Conservation (phyloP, 352 stramenopile genomes). For the Plasmopara muralis region DNA sequence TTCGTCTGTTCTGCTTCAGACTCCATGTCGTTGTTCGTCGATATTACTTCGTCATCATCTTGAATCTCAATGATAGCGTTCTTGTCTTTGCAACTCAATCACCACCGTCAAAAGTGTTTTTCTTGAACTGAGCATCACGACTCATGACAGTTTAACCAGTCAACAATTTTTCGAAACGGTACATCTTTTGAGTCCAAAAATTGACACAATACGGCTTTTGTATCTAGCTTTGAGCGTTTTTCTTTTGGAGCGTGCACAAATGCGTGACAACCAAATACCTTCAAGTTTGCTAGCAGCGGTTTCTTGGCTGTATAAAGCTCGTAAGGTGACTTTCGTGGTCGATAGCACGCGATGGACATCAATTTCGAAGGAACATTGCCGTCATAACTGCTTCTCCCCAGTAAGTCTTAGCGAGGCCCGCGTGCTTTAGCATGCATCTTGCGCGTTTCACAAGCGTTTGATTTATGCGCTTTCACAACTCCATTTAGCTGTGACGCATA, state of each 20-base stretch:
- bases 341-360: background rate
- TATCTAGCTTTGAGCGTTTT: background rate
- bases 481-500: too few species aligned
- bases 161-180: background rate
- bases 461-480: too few species aligned
- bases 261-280: too few species aligned
- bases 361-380: background rate
- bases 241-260: background rate
- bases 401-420: background rate
- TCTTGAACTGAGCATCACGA: too few species aligned
- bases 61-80: too few species aligned
- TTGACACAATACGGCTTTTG: background rate
- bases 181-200: background rate
- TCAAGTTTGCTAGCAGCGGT: background rate
- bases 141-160: background rate
- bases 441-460: background rate
- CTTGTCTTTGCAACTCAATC: too few species aligned
- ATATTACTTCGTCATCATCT: too few species aligned
- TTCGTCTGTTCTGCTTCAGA: too few species aligned
- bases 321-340: background rate
- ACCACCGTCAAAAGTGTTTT: background rate
- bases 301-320: background rate
- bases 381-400: slow-evolving; percentile 2
- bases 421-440: background rate
- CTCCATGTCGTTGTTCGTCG: too few species aligned